Percentiles rank a stretch among this genome's conserved stretches.
Evolutionary conservation across 345 rosid species (phyloP).

Genomic region (Rhizophora mangle): DNA sequence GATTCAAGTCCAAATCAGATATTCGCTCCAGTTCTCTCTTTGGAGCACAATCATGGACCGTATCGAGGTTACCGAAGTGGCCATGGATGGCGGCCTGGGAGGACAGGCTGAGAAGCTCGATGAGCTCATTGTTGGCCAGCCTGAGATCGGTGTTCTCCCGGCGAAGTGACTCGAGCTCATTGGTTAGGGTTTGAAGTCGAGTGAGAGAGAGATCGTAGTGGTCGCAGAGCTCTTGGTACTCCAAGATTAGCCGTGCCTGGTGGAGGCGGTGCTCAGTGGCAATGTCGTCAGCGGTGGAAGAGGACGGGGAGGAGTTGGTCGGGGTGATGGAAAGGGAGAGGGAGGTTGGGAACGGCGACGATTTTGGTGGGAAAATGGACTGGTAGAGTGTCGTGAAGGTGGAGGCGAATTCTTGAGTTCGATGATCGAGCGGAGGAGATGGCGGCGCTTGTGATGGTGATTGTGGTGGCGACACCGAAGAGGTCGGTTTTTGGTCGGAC

Average conservation of each 20-base stretch:
- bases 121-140: conserved; percentile 53
- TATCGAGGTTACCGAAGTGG: neutral
- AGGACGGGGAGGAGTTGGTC: conserved; percentile 39
- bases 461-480: conserved; percentile 14
- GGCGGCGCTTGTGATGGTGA: conserved; percentile 14
- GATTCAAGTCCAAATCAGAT: conserved; percentile 20
- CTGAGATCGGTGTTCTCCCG: conserved; percentile 61
- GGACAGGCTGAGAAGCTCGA: conserved; percentile 44
- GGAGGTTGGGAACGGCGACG: conserved; percentile 35
- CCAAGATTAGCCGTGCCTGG: conserved; percentile 68
- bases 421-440: conserved; percentile 32
- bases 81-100: conserved; percentile 18
- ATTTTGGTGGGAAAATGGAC: conserved; percentile 64
- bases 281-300: conserved; percentile 14
- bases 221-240: conserved; percentile 60
- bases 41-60: neutral
- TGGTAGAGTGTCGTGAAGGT: conserved; percentile 54
- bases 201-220: conserved; percentile 42
- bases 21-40: too few relatives aligned
- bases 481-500: conserved; percentile 30
- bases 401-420: conserved; percentile 39
- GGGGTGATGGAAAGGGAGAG: conserved; percentile 51
- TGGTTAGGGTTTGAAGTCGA: conserved; percentile 43
- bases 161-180: conserved; percentile 55
- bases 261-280: conserved; percentile 59